Base-by-base conservation (phyloP, 305 asterid species). In the Solanum hybrid region DNA sequence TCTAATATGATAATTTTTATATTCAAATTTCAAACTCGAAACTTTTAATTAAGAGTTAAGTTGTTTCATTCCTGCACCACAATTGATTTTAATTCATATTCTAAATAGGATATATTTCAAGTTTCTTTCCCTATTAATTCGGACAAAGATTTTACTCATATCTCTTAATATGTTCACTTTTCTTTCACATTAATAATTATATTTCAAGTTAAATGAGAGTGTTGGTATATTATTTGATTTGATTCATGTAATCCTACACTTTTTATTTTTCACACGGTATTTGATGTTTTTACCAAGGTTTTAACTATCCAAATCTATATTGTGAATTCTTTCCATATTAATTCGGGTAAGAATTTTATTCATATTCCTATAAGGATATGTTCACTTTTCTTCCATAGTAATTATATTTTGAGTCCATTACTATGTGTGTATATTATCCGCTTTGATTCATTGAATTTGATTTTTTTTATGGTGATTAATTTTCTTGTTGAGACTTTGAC, bases 1-100 rank as follows among this genome's bases (percentile, higher is more conserved):
- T 57, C 4, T 18, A 18, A 1, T 0, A 0, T 51, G n/a, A 57
- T 18, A 6, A 2, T 18, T 18, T 3, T 20, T 20, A 7, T 20
- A 61, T 61, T 20, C 11, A 18, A 0, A 20, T 0, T 20, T 20
- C 0, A 20, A 7, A 61, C 9, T 57, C 5, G 0, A 61, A 4
- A 20, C 2, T 0, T 61, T 20, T 20, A 61, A 20, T 61, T 20
- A 7, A 61, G 11, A 20, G 8, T 61, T 7, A 20, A 57, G 8
- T 3, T 18, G 2, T 61, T 2, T 0, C 9, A 20, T 57, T 20
- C 8, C 1, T 61, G 11, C 24, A 18, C 5, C 11, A 61, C 4
- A 61, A 20, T 18, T 57, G 11, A 20, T 61, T 61, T 29, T 74
- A 29, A 14, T 28, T 74, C 37, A 74, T 29, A 29, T 29, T 74